Conservation (phyloP, 2,329 filamentous ascomycete species). For the Geoglossum cookeanum region DNA sequence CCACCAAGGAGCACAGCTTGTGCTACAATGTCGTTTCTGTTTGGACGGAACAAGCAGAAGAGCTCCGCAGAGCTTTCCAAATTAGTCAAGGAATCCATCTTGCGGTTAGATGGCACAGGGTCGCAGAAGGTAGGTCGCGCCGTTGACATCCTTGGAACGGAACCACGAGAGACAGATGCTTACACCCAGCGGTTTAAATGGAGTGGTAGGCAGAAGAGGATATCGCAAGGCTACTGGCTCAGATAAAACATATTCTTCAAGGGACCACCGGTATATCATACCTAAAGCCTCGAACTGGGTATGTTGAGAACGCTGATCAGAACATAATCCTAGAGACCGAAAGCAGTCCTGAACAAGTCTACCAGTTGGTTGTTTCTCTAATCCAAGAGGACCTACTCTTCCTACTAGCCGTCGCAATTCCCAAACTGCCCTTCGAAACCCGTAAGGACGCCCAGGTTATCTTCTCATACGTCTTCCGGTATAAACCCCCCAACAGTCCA, state of each 20-base stretch:
- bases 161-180: conserved; percentile 2
- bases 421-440: conserved; percentile 81
- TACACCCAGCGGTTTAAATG: background rate
- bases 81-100: conserved; percentile 43
- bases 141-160: conserved; percentile 7
- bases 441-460: conserved; percentile 92
- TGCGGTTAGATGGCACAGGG: conserved; percentile 36
- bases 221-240: conserved; percentile 61
- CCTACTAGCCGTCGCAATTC: conserved; percentile 62
- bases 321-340: conserved; percentile 46
- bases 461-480: conserved; percentile 87
- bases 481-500: conserved; percentile 47
- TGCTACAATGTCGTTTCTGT: conserved; percentile 47
- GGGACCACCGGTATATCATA: conserved; percentile 61
- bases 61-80: conserved; percentile 41
- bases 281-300: background rate
- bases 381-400: conserved; percentile 82
- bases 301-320: background rate
- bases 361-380: conserved; percentile 64
- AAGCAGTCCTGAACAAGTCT: conserved; percentile 69
- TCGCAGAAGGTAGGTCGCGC: conserved; percentile 31
- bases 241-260: conserved; percentile 88
- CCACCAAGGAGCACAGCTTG: background rate
- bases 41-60: conserved; percentile 42
- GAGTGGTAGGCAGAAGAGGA: conserved; percentile 57